Evolutionary conservation across 441 rosid species (phyloP), one percentile per base, ranked within the genome.

Genomic region (Manihot esculenta): DNA sequence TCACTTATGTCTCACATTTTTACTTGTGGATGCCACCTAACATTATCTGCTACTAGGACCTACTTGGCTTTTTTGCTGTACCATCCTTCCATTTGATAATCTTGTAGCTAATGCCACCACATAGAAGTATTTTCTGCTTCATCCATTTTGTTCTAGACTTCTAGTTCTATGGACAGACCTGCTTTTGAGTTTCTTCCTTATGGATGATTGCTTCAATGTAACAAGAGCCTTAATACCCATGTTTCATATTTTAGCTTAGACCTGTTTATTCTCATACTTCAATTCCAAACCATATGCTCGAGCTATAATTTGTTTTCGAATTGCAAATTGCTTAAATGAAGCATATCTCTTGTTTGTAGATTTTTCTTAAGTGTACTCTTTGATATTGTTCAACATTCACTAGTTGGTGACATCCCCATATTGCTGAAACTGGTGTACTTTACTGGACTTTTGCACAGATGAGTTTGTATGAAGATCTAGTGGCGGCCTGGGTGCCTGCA

Each of bases 381-480:
- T 64, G 12, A 47, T 13, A 23, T 24, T 55, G 57, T 49, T 18
- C 51, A 56, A 58, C 20, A 57, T 26, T 58, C 27, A 45, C n/a
- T 11, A 57, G 23, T 33, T 38, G n/a, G 12, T n/a, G 14, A 50
- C 23, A 18, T 35, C 8, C 33, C 30, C 30, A 24, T 54, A 41
- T 38, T 24, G 15, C 53, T 50, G 24, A 57, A 74, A 48, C 49
- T 58, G 55, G 10, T 42, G 11, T 41, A 10, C 44, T 50, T 78
- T 66, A 47, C 57, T 35, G 53, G 30, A 23, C 55, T 59, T 71
- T 62, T 72, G 59, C 79, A 78, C 85, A 89, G 99, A 84, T 94
- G 94, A 94, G 96, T 86, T 89, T 94, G 75, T 92, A 94, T 80
- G 99, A 94, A 83, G 99, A 94, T 83, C 80, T 94, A 80, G 97